Conservation (phyloP, 2,329 filamentous ascomycete genomes). For the Exserohilum rostratum region DNA sequence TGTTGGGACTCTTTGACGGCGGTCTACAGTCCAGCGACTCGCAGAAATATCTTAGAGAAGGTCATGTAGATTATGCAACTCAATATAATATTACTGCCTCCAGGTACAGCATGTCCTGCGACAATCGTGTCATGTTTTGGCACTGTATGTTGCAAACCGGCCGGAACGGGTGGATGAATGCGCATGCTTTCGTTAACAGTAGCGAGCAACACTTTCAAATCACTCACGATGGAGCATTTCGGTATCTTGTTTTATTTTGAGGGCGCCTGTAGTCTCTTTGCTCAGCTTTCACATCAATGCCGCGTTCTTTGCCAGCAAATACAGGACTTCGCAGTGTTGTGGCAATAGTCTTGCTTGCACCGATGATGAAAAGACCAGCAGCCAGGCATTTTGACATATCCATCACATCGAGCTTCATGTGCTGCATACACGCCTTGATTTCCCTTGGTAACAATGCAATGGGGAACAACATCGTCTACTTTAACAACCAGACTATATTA, state of each 20-base stretch:
- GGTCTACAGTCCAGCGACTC: not conserved
- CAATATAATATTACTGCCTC: constrained; percentile 9
- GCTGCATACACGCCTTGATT: not conserved
- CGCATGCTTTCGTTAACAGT: constrained; percentile 23
- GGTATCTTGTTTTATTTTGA: constrained; percentile 18
- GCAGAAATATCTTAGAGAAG: not conserved
- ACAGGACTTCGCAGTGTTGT: constrained; percentile 13
- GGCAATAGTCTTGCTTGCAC: constrained; percentile 42
- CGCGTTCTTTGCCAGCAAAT: constrained; percentile 15
- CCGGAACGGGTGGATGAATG: constrained; percentile 20
- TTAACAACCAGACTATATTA: too few relatives aligned
- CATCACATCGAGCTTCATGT: not conserved
- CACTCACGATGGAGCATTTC: not conserved
- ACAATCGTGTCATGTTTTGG: constrained; percentile 18
- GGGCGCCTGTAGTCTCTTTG: constrained; percentile 12
- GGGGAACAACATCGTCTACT: not conserved
- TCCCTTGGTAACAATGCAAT: constrained; percentile 2
- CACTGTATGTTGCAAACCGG: constrained; percentile 4
- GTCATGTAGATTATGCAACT: too few relatives aligned
- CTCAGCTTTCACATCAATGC: constrained; percentile 11
- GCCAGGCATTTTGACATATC: constrained; percentile 1
- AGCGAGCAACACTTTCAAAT: constrained; percentile 23
- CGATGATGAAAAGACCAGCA: constrained; percentile 40
- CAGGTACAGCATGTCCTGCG: constrained; percentile 20
- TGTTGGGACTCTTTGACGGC: constrained; percentile 20